These are phyloP conservation scores for Brachypodium distachyon DNA, from an alignment of 202 grass and related monocot species.

Conservation along the genomic window DNA sequence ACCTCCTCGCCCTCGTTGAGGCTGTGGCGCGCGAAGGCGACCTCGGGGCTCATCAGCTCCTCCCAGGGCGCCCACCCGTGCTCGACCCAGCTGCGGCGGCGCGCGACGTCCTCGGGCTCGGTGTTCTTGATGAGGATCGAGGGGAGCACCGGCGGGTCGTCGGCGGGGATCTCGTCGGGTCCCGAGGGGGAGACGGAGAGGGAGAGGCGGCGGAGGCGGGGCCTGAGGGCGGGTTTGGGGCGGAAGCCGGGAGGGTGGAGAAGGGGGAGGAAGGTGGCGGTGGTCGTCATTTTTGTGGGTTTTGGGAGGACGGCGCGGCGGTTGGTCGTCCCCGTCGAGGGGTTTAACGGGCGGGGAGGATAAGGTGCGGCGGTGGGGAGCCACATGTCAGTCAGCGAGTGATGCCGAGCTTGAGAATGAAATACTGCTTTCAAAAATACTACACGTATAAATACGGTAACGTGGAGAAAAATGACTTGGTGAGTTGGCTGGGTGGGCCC, in stretches of 20 bases:
- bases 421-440: too few relatives aligned
- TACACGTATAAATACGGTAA: too few relatives aligned
- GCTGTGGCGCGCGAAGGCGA: conserved; percentile 72
- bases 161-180: conserved; percentile 44
- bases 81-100: conserved; percentile 61
- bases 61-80: conserved; percentile 89
- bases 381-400: conserved; percentile 11
- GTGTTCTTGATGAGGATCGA: conserved; percentile 26
- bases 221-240: background rate
- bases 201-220: conserved; percentile 8
- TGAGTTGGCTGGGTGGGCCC: too few relatives aligned
- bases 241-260: conserved; percentile 15
- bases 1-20: conserved; percentile 95
- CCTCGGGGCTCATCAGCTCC: conserved; percentile 72
- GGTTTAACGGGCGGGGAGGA: conserved; percentile 38
- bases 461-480: too few relatives aligned
- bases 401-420: too few relatives aligned
- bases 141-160: conserved; percentile 34
- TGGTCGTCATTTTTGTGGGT: conserved; percentile 37
- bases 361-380: conserved; percentile 9
- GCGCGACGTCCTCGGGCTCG: conserved; percentile 65
- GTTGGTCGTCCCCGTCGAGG: conserved; percentile 4
- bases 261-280: conserved; percentile 30
- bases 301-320: conserved; percentile 8
- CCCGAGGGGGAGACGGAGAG: conserved; percentile 27